Conservation (phyloP, 495 filamentous ascomycete genomes). For the Tuber calosporum region DNA sequence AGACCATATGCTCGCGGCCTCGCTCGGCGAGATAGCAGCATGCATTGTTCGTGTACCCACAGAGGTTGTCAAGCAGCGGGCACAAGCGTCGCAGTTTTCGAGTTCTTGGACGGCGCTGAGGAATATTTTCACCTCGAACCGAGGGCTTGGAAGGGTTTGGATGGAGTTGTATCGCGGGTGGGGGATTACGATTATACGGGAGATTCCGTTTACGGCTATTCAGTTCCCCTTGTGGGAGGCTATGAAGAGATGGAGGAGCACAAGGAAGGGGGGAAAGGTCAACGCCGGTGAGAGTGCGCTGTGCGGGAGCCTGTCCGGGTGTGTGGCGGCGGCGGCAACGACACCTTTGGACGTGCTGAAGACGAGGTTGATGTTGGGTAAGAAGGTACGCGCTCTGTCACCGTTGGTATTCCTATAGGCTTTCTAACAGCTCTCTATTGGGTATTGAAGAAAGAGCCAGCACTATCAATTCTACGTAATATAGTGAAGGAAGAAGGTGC, state of each 20-base stretch:
- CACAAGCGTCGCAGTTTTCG: slow-evolving; percentile 71
- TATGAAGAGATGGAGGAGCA: slow-evolving; percentile 56
- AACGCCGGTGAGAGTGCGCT: slow-evolving; percentile 72
- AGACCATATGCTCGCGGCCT: slow-evolving; percentile 81
- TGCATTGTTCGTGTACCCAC: slow-evolving; percentile 91
- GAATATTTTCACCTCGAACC: slow-evolving; percentile 57
- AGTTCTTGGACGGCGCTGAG: slow-evolving; percentile 56
- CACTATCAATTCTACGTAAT: slow-evolving; percentile 50
- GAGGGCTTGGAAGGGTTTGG: slow-evolving; percentile 57
- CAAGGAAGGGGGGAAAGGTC: slow-evolving; percentile 45
- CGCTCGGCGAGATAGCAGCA: slow-evolving; percentile 80
- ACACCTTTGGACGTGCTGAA: slow-evolving; percentile 95
- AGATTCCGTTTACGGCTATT: slow-evolving; percentile 93
- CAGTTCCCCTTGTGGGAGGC: slow-evolving; percentile 97
- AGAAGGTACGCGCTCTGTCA: slow-evolving; percentile 41
- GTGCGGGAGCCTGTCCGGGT: slow-evolving; percentile 77
- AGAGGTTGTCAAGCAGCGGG: slow-evolving; percentile 93
- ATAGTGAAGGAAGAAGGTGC: slow-evolving; percentile 65
- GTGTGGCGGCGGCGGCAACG: slow-evolving; percentile 77
- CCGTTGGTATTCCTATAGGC: background rate
- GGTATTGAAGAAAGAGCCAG: slow-evolving; percentile 37
- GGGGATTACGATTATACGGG: slow-evolving; percentile 81
- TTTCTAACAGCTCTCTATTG: background rate
- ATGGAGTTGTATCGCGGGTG: slow-evolving; percentile 84
- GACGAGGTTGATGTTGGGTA: slow-evolving; percentile 87